These are phyloP conservation scores for Ophiostoma novo-ulmi DNA, from an alignment of 2,329 filamentous ascomycete genomes.

Conservation along the genomic window DNA sequence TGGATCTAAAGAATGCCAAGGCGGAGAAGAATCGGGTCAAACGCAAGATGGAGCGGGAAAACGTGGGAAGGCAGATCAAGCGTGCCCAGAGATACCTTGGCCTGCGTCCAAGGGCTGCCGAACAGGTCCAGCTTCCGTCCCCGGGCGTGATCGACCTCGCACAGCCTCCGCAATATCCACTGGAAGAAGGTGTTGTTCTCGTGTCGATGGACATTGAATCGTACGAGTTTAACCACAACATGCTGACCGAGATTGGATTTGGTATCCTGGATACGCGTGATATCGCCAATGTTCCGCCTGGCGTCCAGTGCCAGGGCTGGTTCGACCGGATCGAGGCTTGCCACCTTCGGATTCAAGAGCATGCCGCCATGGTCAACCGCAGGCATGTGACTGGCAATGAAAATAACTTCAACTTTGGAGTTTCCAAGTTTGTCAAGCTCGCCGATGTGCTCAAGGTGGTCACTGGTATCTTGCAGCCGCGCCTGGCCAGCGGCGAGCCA, in stretches of 20 bases:
- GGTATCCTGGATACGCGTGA: constrained; percentile 68
- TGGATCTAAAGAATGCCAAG: constrained; percentile 37
- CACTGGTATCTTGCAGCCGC: constrained; percentile 23
- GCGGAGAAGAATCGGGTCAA: background rate
- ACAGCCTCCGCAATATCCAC: constrained; percentile 42
- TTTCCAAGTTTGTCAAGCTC: constrained; percentile 40
- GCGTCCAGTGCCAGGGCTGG: constrained; percentile 61
- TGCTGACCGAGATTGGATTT: constrained; percentile 81
- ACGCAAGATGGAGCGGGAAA: background rate
- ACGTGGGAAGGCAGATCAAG: constrained; percentile 34
- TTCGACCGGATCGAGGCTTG: constrained; percentile 58
- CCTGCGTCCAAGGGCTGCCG: constrained; percentile 41
- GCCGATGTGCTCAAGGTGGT: constrained; percentile 36
- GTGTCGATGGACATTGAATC: constrained; percentile 79
- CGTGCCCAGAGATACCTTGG: constrained; percentile 67
- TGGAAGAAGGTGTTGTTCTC: constrained; percentile 59
- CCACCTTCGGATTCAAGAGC: constrained; percentile 73
- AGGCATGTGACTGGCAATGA: constrained; percentile 43
- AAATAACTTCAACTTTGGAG: constrained; percentile 63
- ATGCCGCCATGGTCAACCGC: constrained; percentile 59
- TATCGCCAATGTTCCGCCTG: constrained; percentile 53
- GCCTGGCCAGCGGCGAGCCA: constrained; percentile 27
- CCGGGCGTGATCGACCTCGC: constrained; percentile 39
- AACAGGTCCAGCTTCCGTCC: too few relatives aligned
- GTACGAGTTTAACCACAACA: constrained; percentile 60